A percentile compares a stretch with the other conserved stretches of the same genome.
These are phyloP conservation scores for Peniophora sp. DNA, from an alignment of 1,284 basidiomycete species.

Conservation along the genomic window DNA sequence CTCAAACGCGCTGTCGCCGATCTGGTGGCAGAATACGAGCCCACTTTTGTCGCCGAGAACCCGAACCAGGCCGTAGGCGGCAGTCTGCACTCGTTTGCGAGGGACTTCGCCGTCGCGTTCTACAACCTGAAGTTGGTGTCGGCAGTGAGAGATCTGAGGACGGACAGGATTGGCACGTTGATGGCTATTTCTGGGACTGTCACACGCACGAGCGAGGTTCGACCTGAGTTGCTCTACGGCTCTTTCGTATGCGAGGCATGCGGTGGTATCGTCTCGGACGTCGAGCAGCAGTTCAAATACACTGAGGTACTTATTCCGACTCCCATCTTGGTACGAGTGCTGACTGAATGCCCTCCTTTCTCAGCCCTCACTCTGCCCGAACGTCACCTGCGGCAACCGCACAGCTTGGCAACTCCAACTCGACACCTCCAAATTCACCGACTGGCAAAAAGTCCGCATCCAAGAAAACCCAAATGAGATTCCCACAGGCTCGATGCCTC, in stretches of 20 bases:
- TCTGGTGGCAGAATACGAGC: slow-evolving; percentile 82
- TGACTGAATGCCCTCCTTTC: slow-evolving; percentile 6
- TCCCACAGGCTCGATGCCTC: slow-evolving; percentile 98
- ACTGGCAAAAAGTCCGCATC: slow-evolving; percentile 99
- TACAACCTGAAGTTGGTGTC: slow-evolving; percentile 92
- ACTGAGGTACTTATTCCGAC: slow-evolving; percentile 69
- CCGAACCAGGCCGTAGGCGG: slow-evolving; percentile 70
- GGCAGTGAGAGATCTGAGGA: slow-evolving; percentile 92
- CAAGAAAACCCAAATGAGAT: slow-evolving; percentile 99
- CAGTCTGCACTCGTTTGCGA: slow-evolving; percentile 80
- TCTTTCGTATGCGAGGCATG: slow-evolving; percentile 93
- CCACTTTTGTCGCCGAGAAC: slow-evolving; percentile 91
- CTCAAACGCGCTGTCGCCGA: slow-evolving; percentile 86
- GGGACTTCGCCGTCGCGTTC: slow-evolving; percentile 94
- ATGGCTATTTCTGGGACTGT: slow-evolving; percentile 96
- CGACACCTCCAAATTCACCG: slow-evolving; percentile 94
- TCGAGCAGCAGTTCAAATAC: slow-evolving; percentile 99
- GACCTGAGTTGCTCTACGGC: slow-evolving; percentile 90
- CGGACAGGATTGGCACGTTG: slow-evolving; percentile 88
- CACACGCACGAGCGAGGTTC: slow-evolving; percentile 94
- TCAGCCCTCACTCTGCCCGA: slow-evolving; percentile 89
- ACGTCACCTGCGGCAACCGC: slow-evolving; percentile 89
- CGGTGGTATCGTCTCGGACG: slow-evolving; percentile 80
- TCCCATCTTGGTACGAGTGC: slow-evolving; percentile 3
- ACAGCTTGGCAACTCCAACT: slow-evolving; percentile 91